Conservation (phyloP, 2,329 filamentous ascomycete species). For the Sporothrix luriei region DNA sequence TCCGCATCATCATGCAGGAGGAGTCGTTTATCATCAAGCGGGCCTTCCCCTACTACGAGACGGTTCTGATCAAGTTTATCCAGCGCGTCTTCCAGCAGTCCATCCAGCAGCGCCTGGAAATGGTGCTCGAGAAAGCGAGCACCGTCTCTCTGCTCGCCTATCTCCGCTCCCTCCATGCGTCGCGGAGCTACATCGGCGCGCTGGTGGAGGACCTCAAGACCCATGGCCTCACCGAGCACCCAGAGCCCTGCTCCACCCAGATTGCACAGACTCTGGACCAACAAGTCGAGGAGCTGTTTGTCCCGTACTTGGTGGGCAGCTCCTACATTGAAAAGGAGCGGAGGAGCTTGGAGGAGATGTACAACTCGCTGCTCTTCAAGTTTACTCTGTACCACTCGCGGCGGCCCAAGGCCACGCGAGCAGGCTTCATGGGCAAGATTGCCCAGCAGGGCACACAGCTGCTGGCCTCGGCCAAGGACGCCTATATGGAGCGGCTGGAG, state of each 20-base stretch:
- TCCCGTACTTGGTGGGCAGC: constrained; percentile 69
- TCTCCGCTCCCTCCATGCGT: constrained; percentile 84
- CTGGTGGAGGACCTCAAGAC: constrained; percentile 91
- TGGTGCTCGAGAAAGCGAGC: constrained; percentile 92
- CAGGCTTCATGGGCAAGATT: constrained; percentile 85
- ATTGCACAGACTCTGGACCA: constrained; percentile 75
- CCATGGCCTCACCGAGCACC: constrained; percentile 92
- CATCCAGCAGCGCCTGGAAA: constrained; percentile 91
- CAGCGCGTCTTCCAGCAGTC: constrained; percentile 98
- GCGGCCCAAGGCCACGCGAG: constrained; percentile 80
- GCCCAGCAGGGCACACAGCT: constrained; percentile 89
- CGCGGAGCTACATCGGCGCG: constrained; percentile 81
- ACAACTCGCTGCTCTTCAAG: constrained; percentile 91
- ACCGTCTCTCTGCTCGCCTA: constrained; percentile 91
- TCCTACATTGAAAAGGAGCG: constrained; percentile 71
- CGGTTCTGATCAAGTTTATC: constrained; percentile 87
- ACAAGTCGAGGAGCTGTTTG: constrained; percentile 75
- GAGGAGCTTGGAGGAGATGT: constrained; percentile 74
- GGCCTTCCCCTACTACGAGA: constrained; percentile 94
- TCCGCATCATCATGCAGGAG: constrained; percentile 93
- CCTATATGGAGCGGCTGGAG: constrained; percentile 85
- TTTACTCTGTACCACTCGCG: constrained; percentile 93
- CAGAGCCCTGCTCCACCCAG: constrained; percentile 84
- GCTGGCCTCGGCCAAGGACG: constrained; percentile 83
- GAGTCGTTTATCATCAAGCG: constrained; percentile 96